These are phyloP conservation scores for Haematococcus lacustris DNA, from an alignment of 139 green algal species.

Conservation along the genomic window DNA sequence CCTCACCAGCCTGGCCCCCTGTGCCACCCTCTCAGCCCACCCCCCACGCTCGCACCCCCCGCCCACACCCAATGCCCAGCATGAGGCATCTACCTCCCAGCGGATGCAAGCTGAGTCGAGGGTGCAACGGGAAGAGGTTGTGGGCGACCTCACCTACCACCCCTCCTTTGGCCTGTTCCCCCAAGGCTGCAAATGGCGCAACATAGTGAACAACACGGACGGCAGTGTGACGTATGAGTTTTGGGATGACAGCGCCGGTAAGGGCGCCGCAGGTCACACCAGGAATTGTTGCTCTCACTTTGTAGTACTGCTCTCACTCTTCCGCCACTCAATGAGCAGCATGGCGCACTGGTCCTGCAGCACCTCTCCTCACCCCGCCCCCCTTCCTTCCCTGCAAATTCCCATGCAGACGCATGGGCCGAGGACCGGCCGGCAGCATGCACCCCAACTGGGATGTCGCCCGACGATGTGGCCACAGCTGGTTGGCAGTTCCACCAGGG, in stretches of 20 bases:
- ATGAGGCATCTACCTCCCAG: constrained; percentile 16
- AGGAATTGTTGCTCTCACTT: too few relatives aligned
- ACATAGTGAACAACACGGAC: constrained; percentile 21
- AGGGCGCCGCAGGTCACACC: too few relatives aligned
- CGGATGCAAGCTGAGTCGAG: neutral
- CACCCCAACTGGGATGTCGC: constrained; percentile 22
- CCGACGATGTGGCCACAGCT: constrained; percentile 4
- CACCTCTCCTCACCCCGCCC: too few relatives aligned
- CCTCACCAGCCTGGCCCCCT: too few relatives aligned
- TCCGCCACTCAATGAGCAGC: too few relatives aligned
- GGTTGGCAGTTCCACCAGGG: constrained; percentile 36
- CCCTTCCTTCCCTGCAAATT: too few relatives aligned
- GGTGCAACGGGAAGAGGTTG: neutral
- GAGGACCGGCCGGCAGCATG: constrained; percentile 43
- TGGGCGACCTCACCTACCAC: constrained; percentile 27
- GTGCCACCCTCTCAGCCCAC: too few relatives aligned
- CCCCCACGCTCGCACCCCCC: too few relatives aligned
- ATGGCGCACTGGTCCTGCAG: too few relatives aligned
- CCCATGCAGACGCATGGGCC: constrained; percentile 28
- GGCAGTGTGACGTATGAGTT: constrained; percentile 44
- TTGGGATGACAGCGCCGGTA: constrained; percentile 49
- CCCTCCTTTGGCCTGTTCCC: constrained; percentile 59
- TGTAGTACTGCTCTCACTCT: too few relatives aligned
- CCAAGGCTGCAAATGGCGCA: constrained; percentile 60
- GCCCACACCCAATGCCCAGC: too few relatives aligned